Percentiles rank a stretch among this genome's conserved stretches.
These are phyloP conservation scores for Thelephora aurantiotincta DNA, from an alignment of 768 basidiomycete genomes.

Conservation along the genomic window DNA sequence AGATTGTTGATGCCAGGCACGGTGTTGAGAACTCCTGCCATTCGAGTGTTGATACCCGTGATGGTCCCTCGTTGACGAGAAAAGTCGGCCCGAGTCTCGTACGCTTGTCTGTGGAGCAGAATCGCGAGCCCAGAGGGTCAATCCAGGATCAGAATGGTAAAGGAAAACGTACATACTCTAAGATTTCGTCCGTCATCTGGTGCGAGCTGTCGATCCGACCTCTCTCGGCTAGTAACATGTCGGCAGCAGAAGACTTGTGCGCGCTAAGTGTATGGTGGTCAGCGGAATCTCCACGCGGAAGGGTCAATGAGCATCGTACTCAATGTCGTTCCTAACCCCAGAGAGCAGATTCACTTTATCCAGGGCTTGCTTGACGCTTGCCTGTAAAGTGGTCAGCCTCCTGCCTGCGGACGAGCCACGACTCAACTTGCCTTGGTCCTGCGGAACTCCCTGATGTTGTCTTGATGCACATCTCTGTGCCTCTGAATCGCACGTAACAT, in stretches of 20 bases:
- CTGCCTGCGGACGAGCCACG: neutral
- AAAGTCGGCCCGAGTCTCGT: constrained; percentile 93
- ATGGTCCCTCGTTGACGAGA: constrained; percentile 65
- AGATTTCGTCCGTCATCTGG: constrained; percentile 83
- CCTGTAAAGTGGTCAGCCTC: constrained; percentile 21
- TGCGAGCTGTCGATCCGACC: constrained; percentile 86
- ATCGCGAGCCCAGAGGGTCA: constrained; percentile 2
- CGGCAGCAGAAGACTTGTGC: constrained; percentile 81
- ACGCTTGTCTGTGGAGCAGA: constrained; percentile 73
- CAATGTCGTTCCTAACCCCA: constrained; percentile 91
- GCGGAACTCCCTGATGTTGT: constrained; percentile 71
- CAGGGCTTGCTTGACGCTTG: constrained; percentile 69
- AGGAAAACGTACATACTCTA: constrained; percentile 44
- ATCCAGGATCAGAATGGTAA: neutral
- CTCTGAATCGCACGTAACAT: constrained; percentile 84
- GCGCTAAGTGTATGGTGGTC: constrained; percentile 34
- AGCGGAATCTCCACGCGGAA: neutral
- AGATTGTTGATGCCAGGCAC: constrained; percentile 94
- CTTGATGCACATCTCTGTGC: constrained; percentile 81
- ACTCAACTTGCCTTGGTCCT: constrained; percentile 58
- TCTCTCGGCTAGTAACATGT: constrained; percentile 78
- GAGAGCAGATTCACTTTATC: constrained; percentile 80
- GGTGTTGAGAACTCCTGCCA: constrained; percentile 71
- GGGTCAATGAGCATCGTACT: constrained; percentile 33
- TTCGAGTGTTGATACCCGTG: constrained; percentile 68